phyloP scores from a whole-genome alignment of 768 basidiomycete species.

The Amanita polypyramis region DNA sequence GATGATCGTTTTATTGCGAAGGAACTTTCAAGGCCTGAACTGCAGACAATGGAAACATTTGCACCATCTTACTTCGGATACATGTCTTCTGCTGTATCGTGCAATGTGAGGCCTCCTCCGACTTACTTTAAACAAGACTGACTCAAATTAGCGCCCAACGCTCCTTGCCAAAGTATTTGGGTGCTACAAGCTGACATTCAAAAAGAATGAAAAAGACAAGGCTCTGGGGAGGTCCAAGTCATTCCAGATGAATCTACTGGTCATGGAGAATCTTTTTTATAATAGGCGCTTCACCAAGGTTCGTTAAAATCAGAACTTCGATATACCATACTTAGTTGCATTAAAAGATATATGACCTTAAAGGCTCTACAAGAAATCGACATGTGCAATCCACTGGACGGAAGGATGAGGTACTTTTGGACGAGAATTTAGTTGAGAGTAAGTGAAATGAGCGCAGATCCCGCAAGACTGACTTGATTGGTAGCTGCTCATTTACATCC shows the following conservation, averaged over 20 bases:
- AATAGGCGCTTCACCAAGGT: slow-evolving; percentile 86
- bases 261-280: slow-evolving; percentile 98
- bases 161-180: slow-evolving; percentile 95
- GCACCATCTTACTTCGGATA: slow-evolving; percentile 98
- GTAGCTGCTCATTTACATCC: slow-evolving; percentile 78
- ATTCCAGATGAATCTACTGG: slow-evolving; percentile 88
- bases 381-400: slow-evolving; percentile 85
- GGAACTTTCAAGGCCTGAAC: slow-evolving; percentile 81
- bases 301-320: neutral
- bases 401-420: slow-evolving; percentile 88
- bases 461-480: neutral
- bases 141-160: slow-evolving; percentile 65
- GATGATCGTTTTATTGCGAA: slow-evolving; percentile 99
- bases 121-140: slow-evolving; percentile 4
- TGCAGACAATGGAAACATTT: slow-evolving; percentile 94
- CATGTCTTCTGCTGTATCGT: slow-evolving; percentile 87
- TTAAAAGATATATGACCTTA: slow-evolving; percentile 85
- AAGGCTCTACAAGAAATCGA: slow-evolving; percentile 91
- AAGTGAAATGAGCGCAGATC: slow-evolving; percentile 13
- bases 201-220: slow-evolving; percentile 66
- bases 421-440: slow-evolving; percentile 95
- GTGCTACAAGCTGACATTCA: slow-evolving; percentile 89
- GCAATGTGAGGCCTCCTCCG: slow-evolving; percentile 45
- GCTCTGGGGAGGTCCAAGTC: slow-evolving; percentile 58
- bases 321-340: neutral